A percentile compares a stretch with the other conserved stretches of the same genome.
phyloP scores from a whole-genome alignment of 495 filamentous ascomycete genomes.

The Penicillium taxi region DNA sequence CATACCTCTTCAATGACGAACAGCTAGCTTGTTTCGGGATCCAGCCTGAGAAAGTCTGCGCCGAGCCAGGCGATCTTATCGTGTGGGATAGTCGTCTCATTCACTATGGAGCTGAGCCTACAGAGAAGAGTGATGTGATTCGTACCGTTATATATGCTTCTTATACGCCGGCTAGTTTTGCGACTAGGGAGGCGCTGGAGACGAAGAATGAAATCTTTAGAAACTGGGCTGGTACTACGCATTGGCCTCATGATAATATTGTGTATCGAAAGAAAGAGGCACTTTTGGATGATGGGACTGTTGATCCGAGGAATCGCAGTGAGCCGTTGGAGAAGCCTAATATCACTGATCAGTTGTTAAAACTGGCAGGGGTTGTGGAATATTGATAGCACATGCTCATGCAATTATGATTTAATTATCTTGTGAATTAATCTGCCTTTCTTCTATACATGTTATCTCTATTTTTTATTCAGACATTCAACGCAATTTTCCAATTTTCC shows the following conservation, averaged over 20 bases:
- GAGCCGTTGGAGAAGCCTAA: conserved; percentile 9
- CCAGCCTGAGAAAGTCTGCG: conserved; percentile 17
- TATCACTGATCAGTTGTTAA: conserved; percentile 4
- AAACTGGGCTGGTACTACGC: conserved; percentile 20
- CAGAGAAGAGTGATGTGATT: conserved; percentile 9
- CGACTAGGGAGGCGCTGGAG: conserved; percentile 15
- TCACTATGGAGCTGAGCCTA: conserved; percentile 14
- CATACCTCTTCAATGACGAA: neutral
- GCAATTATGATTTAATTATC: no score
- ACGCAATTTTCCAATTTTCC: no score
- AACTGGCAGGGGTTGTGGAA: conserved; percentile 8
- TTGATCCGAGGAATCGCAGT: conserved; percentile 2
- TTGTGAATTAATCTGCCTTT: no score
- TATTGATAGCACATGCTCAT: no score
- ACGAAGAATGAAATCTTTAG: conserved; percentile 18
- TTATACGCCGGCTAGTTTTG: conserved; percentile 24
- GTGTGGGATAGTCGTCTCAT: conserved; percentile 28
- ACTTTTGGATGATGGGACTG: neutral
- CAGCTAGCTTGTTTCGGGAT: conserved; percentile 10
- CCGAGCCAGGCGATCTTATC: conserved; percentile 28
- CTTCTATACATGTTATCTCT: no score
- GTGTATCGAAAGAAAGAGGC: conserved; percentile 1
- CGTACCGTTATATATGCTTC: conserved; percentile 20
- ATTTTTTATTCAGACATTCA: no score
- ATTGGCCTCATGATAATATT: conserved; percentile 27